phyloP scores from a whole-genome alignment of 164 flowering plant species.

The Tetrastigma voinierianum region DNA sequence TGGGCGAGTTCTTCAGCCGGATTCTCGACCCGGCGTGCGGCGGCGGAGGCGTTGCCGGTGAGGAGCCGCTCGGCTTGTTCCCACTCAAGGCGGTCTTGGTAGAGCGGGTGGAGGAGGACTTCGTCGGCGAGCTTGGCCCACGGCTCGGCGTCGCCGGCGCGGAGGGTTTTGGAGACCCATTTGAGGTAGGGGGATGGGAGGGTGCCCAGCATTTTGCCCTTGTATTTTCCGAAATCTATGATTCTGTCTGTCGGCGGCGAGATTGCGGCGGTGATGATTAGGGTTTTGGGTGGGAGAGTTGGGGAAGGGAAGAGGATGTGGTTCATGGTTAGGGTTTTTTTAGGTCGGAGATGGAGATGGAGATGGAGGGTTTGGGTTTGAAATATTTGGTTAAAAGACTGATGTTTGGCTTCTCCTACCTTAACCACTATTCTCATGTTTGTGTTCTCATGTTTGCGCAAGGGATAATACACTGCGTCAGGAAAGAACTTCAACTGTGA shows the following conservation, averaged over 20 bases:
- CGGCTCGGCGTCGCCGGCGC: slow-evolving; percentile 54
- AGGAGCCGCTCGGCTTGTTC: slow-evolving; percentile 57
- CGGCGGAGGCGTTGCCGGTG: slow-evolving; percentile 29
- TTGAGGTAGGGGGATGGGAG: slow-evolving; percentile 77
- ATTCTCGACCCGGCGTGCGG: not conserved
- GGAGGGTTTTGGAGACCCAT: slow-evolving; percentile 74
- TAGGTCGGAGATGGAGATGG: too few species aligned
- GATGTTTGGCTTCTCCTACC: too few species aligned
- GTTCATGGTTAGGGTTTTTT: too few species aligned
- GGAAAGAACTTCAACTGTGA: too few species aligned
- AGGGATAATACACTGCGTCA: too few species aligned
- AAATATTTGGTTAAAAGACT: too few species aligned
- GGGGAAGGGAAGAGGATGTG: too few species aligned
- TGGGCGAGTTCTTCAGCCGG: slow-evolving; percentile 53
- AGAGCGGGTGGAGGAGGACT: slow-evolving; percentile 76
- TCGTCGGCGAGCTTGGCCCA: slow-evolving; percentile 79
- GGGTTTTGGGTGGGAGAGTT: too few species aligned
- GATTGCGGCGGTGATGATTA: too few species aligned
- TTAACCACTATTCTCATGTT: too few species aligned
- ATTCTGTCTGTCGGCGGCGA: slow-evolving; percentile 67
- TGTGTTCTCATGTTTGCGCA: too few species aligned
- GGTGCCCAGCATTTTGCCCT: slow-evolving; percentile 71
- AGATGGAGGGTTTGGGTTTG: too few species aligned
- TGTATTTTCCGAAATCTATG: slow-evolving; percentile 78
- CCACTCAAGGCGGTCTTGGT: slow-evolving; percentile 79